These are phyloP conservation scores for Yarrowia sp. DNA, from an alignment of 805 yeast species.

Conservation along the genomic window DNA sequence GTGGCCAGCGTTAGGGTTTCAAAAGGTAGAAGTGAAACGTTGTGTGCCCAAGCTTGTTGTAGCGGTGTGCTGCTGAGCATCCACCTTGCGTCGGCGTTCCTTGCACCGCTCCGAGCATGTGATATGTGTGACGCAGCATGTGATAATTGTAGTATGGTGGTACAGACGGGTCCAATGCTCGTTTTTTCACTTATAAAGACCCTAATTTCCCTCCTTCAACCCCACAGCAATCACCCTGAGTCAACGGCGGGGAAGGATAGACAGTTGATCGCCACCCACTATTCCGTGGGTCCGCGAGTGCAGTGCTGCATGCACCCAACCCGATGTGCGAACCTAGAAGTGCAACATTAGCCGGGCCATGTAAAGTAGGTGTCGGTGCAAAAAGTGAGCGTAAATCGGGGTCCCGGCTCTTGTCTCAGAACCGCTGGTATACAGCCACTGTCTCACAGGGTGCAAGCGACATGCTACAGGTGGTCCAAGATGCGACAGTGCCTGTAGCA, in stretches of 20 bases:
- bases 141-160: not conserved
- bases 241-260: conserved; percentile 16
- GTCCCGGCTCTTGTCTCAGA: conserved; percentile 6
- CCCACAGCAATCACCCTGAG: conserved; percentile 7
- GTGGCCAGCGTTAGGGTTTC: not conserved
- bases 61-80: too few species aligned
- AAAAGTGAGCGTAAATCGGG: conserved; percentile 1
- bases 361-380: not conserved
- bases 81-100: not conserved
- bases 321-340: conserved; percentile 6
- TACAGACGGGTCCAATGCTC: not conserved
- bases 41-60: not conserved
- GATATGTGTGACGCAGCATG: not conserved
- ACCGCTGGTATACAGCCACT: not conserved
- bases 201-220: not conserved
- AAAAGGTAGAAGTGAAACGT: conserved; percentile 2
- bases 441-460: not conserved
- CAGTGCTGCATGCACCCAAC: not conserved
- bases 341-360: conserved; percentile 20
- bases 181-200: not conserved
- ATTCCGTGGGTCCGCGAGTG: conserved; percentile 1
- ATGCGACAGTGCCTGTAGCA: too few species aligned
- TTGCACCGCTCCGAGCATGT: conserved; percentile 3
- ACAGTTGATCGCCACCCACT: not conserved
- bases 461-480: not conserved